These are phyloP conservation scores for Umbelopsis vinacea DNA, from an alignment of 192 early-diverging fungal species.

Conservation along the genomic window DNA sequence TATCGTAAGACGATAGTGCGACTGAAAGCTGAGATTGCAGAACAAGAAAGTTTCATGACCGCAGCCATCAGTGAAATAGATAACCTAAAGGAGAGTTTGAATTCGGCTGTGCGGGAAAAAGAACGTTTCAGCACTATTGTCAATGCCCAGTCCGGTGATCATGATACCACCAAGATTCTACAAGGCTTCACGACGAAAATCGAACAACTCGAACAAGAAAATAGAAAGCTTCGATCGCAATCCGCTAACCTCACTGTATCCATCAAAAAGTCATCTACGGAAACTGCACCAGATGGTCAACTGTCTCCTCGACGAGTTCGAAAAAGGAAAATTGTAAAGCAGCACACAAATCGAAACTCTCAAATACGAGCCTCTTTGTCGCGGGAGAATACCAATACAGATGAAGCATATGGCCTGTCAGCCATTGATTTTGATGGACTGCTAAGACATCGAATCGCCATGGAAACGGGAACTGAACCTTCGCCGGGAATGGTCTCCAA, in stretches of 20 bases:
- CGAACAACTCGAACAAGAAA: slow-evolving; percentile 8
- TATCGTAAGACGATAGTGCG: background rate
- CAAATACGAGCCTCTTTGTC: background rate
- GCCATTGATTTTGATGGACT: slow-evolving; percentile 7
- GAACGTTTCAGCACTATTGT: background rate
- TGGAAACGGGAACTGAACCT: background rate
- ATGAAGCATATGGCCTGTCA: background rate
- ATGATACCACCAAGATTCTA: background rate
- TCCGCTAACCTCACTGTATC: background rate
- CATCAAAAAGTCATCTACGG: background rate
- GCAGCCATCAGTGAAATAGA: slow-evolving; percentile 13
- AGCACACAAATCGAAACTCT: slow-evolving; percentile 9
- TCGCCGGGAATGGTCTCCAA: background rate
- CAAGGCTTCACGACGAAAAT: background rate
- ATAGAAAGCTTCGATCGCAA: background rate
- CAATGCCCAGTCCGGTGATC: background rate
- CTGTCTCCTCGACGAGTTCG: background rate
- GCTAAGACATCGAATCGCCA: slow-evolving; percentile 4
- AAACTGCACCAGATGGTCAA: background rate
- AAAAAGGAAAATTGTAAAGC: background rate
- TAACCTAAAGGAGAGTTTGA: background rate
- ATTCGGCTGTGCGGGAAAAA: background rate
- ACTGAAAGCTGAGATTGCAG: slow-evolving; percentile 1
- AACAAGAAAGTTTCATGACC: slow-evolving; percentile 4
- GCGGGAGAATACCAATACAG: background rate